Evolutionary conservation across 768 basidiomycete genomes (phyloP).

Genomic region (Pleurotus djamor): DNA sequence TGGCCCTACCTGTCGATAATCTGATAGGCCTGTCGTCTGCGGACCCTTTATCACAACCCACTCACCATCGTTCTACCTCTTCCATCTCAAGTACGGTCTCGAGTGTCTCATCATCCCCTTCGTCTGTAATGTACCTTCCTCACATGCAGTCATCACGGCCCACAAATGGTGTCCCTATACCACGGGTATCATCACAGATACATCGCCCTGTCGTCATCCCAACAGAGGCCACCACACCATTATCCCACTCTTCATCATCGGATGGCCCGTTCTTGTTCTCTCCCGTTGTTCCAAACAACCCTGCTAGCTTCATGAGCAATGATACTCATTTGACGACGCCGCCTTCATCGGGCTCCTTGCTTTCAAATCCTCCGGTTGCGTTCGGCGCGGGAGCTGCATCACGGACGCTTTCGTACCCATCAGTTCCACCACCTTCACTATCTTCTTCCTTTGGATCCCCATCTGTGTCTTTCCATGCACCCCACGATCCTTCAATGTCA

Average conservation of each 20-base stretch:
- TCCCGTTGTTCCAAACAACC: constrained; percentile 49
- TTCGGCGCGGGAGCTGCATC: constrained; percentile 28
- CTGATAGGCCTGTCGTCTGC: constrained; percentile 66
- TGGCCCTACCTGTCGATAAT: constrained; percentile 77
- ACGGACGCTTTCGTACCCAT: constrained; percentile 68
- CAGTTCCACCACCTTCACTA: constrained; percentile 79
- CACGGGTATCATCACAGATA: constrained; percentile 64
- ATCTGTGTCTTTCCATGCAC: constrained; percentile 43
- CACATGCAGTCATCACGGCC: constrained; percentile 25
- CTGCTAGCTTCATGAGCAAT: constrained; percentile 53
- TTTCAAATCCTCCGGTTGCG: constrained; percentile 34
- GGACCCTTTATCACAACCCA: constrained; percentile 73
- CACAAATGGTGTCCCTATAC: constrained; percentile 69
- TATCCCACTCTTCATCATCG: constrained; percentile 64
- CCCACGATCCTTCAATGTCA: constrained; percentile 47
- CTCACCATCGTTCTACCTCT: constrained; percentile 55
- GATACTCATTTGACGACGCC: constrained; percentile 74
- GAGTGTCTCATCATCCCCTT: constrained; percentile 42
- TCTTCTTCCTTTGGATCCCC: constrained; percentile 80
- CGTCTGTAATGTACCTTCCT: constrained; percentile 37
- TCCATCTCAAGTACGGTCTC: constrained; percentile 24
- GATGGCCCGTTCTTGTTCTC: constrained; percentile 72
- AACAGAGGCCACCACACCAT: constrained; percentile 58
- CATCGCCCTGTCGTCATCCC: constrained; percentile 47
- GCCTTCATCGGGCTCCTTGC: constrained; percentile 58